Base-by-base conservation (phyloP, 2,329 filamentous ascomycete species). In the Colletotrichum brevisporum region DNA sequence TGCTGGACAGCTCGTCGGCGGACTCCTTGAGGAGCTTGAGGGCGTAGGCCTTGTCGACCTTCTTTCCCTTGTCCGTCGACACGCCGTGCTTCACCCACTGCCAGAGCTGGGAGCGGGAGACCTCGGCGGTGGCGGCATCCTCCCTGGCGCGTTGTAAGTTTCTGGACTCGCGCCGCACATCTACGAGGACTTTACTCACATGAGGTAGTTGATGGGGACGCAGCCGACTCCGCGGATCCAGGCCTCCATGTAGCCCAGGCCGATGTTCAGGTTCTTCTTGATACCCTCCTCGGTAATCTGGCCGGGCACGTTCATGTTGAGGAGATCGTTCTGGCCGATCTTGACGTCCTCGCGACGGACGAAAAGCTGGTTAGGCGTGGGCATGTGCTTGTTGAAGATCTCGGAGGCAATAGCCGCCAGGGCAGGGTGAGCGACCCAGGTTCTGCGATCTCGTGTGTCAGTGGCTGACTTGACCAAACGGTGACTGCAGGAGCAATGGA, bases 341-440 rank as follows among this genome's bases (percentile, higher is more conserved):
- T 89, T 84, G 69, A 98, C 94, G 55, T 98, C 95, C 82, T 98
- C 94, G 71, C 95, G 91, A 72, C 95, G 93, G 39, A 70, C 39
- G 80, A 95, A 96, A 76, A 97, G 90, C 84, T 99, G 96, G 86
- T 99, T 99, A 55, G 96, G 95, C 4, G 95, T 97, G 10, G 96
- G 96, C 96, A 99, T 99, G 86, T 98, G 85, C 85, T 95, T 91
- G 89, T 98, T 97, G 89, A 99, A 99, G 76, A 98, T 88, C 55
- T 98, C 95, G 48, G 90, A 90, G 24, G 96, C 95, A 76, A 98
- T 97, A 68, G 87, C 75, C 5, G 96, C 95, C 61, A 99, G 90
- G 1, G 94, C 95, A 9, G 96, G 96, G 84, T 99, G 96, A 47
- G 96, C 96, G 66, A 99, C 95, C 96, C 95, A 98, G 71, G 95